phyloP scores from a whole-genome alignment of 331 rosid genomes.

The Pyracantha coccinea region DNA sequence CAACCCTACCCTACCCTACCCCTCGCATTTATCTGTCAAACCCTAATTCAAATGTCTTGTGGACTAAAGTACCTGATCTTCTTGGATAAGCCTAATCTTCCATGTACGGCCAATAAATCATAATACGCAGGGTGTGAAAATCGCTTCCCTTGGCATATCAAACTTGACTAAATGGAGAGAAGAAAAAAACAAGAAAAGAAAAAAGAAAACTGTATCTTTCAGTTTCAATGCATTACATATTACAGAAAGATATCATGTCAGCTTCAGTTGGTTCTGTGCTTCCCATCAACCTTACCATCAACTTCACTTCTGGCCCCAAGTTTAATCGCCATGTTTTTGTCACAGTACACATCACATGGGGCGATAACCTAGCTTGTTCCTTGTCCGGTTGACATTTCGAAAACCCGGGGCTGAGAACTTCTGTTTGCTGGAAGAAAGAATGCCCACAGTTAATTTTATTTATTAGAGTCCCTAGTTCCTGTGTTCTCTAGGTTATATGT shows the following conservation, averaged over 20 bases:
- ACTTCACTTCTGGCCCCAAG: conserved; percentile 3
- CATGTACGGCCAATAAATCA: neutral
- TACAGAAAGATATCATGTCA: neutral
- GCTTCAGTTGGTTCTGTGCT: neutral
- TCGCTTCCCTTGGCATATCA: neutral
- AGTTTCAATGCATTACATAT: neutral
- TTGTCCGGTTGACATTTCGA: neutral
- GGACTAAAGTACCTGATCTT: neutral
- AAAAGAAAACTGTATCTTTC: neutral
- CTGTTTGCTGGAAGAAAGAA: neutral
- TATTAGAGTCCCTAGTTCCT: no score
- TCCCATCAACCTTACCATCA: conserved; percentile 19
- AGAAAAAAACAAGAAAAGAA: neutral
- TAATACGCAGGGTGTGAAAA: no score
- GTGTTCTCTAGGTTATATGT: no score
- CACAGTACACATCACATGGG: conserved; percentile 15
- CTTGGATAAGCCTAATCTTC: neutral
- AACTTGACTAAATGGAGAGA: neutral
- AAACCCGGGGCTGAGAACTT: neutral
- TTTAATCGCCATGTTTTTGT: conserved; percentile 4
- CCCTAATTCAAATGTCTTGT: neutral
- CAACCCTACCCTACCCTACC: conserved; percentile 7
- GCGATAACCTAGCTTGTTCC: conserved; percentile 1
- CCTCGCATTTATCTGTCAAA: neutral
- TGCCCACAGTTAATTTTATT: no score